Base-by-base conservation (phyloP, 2,329 filamentous ascomycete species). In the Paraconiothyrium brasiliense region DNA sequence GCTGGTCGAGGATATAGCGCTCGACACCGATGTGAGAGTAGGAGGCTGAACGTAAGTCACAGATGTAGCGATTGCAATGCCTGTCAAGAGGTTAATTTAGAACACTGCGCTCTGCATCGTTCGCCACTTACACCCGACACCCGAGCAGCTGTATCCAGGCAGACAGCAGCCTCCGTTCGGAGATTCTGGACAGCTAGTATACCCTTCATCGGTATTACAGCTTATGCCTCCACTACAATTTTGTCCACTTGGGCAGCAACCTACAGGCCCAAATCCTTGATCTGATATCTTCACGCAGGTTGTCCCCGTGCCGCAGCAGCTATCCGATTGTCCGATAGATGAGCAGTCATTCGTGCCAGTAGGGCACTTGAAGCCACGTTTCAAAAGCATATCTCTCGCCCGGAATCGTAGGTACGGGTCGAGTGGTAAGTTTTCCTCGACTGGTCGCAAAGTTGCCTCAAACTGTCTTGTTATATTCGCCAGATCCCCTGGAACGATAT, bases 151-250 rank as follows among this genome's bases (percentile, higher is more conserved):
- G 71, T 87, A 93, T 4, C 90, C 90, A 0, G 88, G 83, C 11
- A 93, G 87, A 74, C 92, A 94, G 72, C 92, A 94, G 2, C 91
- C 92, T 14, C 91, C 91, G 3, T 91, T 91, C 0, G 89, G 75
- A 37, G 84, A 84, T 8, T 86, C 83, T 0, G 88, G 83, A 73
- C 92, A 94, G 52, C 86, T 86, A 11, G 86, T 85, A 62, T 90
- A 88, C 44, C 85, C 89, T 4, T 82, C 79, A 2, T 83, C 82
- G 2, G 76, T 80, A 63, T 84, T 78, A 66, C 92, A 94, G 0
- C 84, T 85, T 6, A 94, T 87, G 1, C 80, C 79, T 10, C 90
- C 89, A 3, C 84, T 84, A 75, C 92, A 94, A 6, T 76, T 84
- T 47, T 82, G 80, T 3, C 90, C 91, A 39, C 81, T 72, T 0